Percentiles rank a stretch among this genome's conserved stretches.
phyloP scores from a whole-genome alignment of 192 early-diverging fungal species.

The Entrophospora sp. region DNA sequence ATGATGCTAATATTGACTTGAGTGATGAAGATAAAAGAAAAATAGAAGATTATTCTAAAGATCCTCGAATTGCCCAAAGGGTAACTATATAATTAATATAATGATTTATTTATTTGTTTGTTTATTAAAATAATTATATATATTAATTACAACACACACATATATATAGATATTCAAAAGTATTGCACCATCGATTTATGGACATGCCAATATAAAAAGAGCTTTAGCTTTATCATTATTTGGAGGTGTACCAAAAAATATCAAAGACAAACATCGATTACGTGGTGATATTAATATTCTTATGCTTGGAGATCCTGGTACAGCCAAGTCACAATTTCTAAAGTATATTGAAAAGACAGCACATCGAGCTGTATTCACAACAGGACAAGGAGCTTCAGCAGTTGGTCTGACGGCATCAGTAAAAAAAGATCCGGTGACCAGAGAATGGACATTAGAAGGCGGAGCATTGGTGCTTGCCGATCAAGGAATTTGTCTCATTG shows the following conservation, averaged over 20 bases:
- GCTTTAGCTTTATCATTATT: constrained; percentile 90
- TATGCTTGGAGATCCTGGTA: constrained; percentile 83
- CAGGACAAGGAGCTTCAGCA: constrained; percentile 77
- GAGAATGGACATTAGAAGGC: constrained; percentile 84
- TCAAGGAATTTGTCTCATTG: constrained; percentile 78
- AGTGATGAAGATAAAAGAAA: constrained; percentile 85
- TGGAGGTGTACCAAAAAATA: constrained; percentile 93
- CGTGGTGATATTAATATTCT: constrained; percentile 98
- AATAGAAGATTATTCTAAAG: constrained; percentile 66
- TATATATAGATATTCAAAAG: constrained; percentile 69
- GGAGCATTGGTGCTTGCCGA: constrained; percentile 86
- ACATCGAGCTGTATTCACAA: constrained; percentile 77
- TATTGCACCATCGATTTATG: constrained; percentile 98
- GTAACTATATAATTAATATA: constrained; percentile 30
- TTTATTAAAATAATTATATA: neutral
- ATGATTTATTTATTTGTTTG: neutral
- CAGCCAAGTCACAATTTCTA: constrained; percentile 80
- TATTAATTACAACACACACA: neutral
- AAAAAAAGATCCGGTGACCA: constrained; percentile 74
- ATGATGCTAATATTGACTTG: constrained; percentile 79
- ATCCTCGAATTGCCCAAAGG: constrained; percentile 70
- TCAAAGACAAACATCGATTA: constrained; percentile 87
- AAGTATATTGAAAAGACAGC: constrained; percentile 82
- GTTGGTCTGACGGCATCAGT: constrained; percentile 81
- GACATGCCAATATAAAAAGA: constrained; percentile 95